These are phyloP conservation scores for Pyracantha coccinea DNA, from an alignment of 331 rosid species.

Conservation along the genomic window DNA sequence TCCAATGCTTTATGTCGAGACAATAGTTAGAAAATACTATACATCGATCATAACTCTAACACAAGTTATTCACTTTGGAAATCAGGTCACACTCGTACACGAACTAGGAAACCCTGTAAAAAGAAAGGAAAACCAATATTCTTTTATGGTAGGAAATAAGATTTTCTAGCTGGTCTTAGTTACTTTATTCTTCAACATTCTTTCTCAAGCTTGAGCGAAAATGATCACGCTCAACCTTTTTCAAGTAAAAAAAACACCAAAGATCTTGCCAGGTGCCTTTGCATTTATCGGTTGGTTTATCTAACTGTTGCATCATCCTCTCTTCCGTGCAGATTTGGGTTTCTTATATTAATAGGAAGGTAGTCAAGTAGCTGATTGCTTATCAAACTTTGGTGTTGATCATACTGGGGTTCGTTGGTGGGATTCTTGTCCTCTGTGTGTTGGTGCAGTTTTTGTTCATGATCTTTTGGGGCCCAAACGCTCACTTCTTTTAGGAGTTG, in stretches of 20 bases:
- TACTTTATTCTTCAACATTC: background rate
- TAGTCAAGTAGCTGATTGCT: no score
- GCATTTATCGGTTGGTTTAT: no score
- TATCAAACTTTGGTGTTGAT: no score
- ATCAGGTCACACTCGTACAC: background rate
- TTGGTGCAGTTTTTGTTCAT: no score
- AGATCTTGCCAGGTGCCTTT: no score
- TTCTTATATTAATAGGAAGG: no score
- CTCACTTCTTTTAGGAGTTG: no score
- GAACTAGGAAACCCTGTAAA: background rate
- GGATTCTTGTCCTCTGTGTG: no score
- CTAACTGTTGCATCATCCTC: no score
- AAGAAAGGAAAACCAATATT: background rate
- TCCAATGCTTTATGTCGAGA: background rate
- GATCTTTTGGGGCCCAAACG: no score
- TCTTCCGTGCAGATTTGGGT: no score
- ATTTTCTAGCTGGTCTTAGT: background rate
- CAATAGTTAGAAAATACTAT: background rate
- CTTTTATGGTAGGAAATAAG: background rate
- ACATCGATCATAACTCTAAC: background rate
- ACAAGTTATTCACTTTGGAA: background rate
- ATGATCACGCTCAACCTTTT: background rate
- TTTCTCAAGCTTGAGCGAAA: background rate
- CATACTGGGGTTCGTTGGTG: no score
- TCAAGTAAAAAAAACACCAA: background rate